Evolutionary conservation across 2,329 filamentous ascomycete genomes (phyloP).

Genomic region (Corinectria fuckeliana): DNA sequence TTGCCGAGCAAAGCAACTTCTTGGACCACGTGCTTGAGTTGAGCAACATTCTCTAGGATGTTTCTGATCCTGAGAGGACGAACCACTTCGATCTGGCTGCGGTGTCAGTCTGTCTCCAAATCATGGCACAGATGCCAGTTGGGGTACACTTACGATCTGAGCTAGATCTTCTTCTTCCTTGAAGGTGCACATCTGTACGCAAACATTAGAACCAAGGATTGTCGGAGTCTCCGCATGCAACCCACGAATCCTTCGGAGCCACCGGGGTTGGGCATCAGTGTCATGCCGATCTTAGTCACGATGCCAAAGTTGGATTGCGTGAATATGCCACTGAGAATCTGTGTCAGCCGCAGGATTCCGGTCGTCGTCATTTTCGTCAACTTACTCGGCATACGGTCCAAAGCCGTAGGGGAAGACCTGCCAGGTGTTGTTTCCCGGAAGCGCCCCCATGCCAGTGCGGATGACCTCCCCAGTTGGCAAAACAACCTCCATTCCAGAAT

Average conservation of each 20-base stretch:
- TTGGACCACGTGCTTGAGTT: background rate
- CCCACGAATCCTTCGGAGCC: background rate
- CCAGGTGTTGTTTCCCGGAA: slow-evolving; percentile 22
- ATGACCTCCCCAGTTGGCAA: slow-evolving; percentile 23
- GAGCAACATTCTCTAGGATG: background rate
- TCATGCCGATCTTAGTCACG: slow-evolving; percentile 29
- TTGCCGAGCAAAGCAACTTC: background rate
- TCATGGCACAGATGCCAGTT: background rate
- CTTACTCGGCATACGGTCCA: slow-evolving; percentile 23
- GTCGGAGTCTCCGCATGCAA: slow-evolving; percentile 4
- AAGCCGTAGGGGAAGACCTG: slow-evolving; percentile 29
- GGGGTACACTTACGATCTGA: background rate
- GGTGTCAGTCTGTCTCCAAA: background rate
- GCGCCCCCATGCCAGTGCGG: slow-evolving; percentile 28
- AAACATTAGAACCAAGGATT: background rate
- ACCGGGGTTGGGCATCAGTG: slow-evolving; percentile 27
- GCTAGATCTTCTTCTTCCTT: background rate
- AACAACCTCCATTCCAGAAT: slow-evolving; percentile 28
- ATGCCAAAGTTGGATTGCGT: slow-evolving; percentile 25
- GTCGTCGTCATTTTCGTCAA: background rate
- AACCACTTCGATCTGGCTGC: background rate
- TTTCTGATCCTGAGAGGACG: background rate
- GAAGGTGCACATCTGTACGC: background rate
- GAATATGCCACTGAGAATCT: slow-evolving; percentile 14
- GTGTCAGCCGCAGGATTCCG: background rate